A percentile compares a stretch with the other conserved stretches of the same genome.
Evolutionary conservation across 2,329 filamentous ascomycete genomes (phyloP).

Genomic region (Cordyceps pruinosa): DNA sequence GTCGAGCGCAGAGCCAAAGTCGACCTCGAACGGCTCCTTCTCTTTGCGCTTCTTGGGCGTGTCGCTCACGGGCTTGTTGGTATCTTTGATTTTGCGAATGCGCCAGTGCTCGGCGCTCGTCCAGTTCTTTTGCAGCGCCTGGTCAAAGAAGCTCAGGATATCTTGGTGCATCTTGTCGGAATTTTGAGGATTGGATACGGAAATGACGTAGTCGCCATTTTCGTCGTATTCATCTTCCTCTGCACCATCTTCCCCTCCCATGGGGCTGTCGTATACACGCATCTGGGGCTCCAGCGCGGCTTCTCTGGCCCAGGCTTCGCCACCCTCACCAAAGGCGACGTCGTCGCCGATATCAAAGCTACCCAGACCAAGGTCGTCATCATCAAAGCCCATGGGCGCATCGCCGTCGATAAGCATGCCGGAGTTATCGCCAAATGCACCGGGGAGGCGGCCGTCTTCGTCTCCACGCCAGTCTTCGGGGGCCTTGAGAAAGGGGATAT

Average conservation of each 20-base stretch:
- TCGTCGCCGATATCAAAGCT: constrained; percentile 66
- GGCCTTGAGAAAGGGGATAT: constrained; percentile 87
- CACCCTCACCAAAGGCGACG: constrained; percentile 87
- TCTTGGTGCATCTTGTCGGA: constrained; percentile 75
- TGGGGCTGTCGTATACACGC: constrained; percentile 62
- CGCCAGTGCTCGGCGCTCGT: constrained; percentile 97
- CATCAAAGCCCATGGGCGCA: constrained; percentile 66
- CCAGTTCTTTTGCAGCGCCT: constrained; percentile 95
- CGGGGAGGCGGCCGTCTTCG: constrained; percentile 52
- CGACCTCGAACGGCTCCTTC: constrained; percentile 92
- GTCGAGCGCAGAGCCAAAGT: constrained; percentile 74
- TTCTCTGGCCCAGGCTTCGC: constrained; percentile 90
- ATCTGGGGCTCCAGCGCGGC: constrained; percentile 81
- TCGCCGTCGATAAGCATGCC: constrained; percentile 84
- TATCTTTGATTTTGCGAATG: constrained; percentile 84
- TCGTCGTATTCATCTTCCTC: constrained; percentile 37
- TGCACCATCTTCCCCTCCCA: constrained; percentile 52
- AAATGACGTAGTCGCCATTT: constrained; percentile 69
- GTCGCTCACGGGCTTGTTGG: constrained; percentile 54
- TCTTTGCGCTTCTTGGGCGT: constrained; percentile 69
- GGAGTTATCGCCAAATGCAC: constrained; percentile 57
- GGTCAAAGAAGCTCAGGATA: constrained; percentile 96
- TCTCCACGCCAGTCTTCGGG: constrained; percentile 78
- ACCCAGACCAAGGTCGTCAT: constrained; percentile 64
- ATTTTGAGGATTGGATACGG: constrained; percentile 61